Percentiles rank a stretch among this genome's conserved stretches.
Conservation (phyloP, 2,329 filamentous ascomycete species). For the Seiridium unicorne region DNA sequence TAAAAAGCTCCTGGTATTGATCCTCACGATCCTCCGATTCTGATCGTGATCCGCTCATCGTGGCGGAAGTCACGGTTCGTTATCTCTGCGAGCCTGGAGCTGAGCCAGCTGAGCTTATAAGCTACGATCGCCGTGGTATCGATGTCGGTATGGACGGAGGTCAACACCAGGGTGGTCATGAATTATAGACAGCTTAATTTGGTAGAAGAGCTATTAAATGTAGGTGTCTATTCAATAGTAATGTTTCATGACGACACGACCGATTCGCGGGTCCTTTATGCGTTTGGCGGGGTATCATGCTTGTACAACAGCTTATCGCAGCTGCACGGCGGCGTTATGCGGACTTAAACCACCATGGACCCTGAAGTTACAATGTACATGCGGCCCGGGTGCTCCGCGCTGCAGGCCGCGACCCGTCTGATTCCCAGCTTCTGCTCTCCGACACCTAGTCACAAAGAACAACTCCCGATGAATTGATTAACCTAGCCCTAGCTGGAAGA, state of each 20-base stretch:
- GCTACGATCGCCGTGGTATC: background rate
- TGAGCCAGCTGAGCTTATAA: background rate
- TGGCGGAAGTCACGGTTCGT: background rate
- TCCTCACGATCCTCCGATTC: background rate
- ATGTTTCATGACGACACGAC: constrained; percentile 5
- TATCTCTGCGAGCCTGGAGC: constrained; percentile 2
- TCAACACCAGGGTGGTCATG: too few relatives aligned
- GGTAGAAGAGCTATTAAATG: background rate
- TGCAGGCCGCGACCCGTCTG: too few relatives aligned
- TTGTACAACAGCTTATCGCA: background rate
- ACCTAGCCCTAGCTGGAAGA: too few relatives aligned
- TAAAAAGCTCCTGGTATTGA: constrained; percentile 15
- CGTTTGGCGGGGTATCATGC: background rate
- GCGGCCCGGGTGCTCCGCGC: background rate
- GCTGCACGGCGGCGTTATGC: constrained; percentile 1
- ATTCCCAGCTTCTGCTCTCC: too few relatives aligned
- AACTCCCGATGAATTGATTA: too few relatives aligned
- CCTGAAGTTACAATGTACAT: background rate
- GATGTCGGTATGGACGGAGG: background rate
- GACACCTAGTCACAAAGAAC: too few relatives aligned
- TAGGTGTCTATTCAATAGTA: background rate
- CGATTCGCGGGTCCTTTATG: background rate
- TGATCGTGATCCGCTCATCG: constrained; percentile 1
- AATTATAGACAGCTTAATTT: too few relatives aligned
- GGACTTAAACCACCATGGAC: background rate